Percentiles rank a stretch among this genome's conserved stretches.
These are phyloP conservation scores for Boletellus ananiceps DNA, from an alignment of 768 basidiomycete genomes.

Conservation along the genomic window DNA sequence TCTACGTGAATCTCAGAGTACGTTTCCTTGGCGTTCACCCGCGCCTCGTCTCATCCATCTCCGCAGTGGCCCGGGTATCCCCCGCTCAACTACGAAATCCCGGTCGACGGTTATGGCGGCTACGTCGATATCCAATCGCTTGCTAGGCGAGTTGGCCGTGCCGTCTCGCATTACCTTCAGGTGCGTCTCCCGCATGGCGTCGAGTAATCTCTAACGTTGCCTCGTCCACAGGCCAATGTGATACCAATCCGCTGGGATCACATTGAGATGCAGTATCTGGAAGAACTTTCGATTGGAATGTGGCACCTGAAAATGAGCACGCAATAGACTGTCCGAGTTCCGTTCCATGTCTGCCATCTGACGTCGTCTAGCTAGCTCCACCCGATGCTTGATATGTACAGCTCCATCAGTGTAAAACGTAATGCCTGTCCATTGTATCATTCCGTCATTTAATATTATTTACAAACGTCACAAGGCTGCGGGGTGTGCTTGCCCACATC, in stretches of 20 bases:
- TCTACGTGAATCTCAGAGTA: constrained; percentile 61
- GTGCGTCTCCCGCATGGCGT: constrained; percentile 30
- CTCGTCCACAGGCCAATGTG: constrained; percentile 49
- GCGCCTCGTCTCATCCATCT: neutral
- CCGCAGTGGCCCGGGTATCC: constrained; percentile 65
- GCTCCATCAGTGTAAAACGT: constrained; percentile 19
- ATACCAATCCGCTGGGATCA: constrained; percentile 68
- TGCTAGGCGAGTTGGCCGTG: constrained; percentile 62
- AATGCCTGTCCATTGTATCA: constrained; percentile 16
- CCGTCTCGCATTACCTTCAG: constrained; percentile 73
- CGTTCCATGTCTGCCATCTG: constrained; percentile 4
- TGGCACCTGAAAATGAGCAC: constrained; percentile 64
- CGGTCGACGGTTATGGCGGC: constrained; percentile 62
- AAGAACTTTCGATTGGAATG: constrained; percentile 61
- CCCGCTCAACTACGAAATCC: constrained; percentile 70
- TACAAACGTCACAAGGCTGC: constrained; percentile 8
- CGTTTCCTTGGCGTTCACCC: constrained; percentile 18
- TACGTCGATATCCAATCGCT: constrained; percentile 63
- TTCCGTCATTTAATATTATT: constrained; percentile 20
- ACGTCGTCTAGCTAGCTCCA: constrained; percentile 3
- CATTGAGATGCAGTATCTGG: constrained; percentile 65
- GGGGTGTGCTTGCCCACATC: neutral
- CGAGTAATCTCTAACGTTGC: constrained; percentile 8
- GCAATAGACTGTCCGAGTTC: constrained; percentile 14
- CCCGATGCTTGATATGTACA: constrained; percentile 13